These are phyloP conservation scores for Dactylellina sp. DNA, from an alignment of 2,329 filamentous ascomycete species.

Conservation along the genomic window DNA sequence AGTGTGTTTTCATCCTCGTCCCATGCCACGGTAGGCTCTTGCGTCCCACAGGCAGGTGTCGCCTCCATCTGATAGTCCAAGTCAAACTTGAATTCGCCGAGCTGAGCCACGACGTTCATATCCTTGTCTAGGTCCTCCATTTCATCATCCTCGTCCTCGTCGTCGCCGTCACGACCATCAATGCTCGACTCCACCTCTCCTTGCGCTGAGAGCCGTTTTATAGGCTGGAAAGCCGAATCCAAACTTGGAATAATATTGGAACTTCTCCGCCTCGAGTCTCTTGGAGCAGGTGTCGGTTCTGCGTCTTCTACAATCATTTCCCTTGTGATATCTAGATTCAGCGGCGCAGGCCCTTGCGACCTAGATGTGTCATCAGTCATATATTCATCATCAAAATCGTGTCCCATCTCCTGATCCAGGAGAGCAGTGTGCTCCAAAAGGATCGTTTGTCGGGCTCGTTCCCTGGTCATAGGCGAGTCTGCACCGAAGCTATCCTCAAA, in stretches of 20 bases:
- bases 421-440: conserved; percentile 40
- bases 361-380: conserved; percentile 45
- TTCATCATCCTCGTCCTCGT: conserved; percentile 76
- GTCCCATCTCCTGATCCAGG: conserved; percentile 39
- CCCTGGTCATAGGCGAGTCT: conserved; percentile 38
- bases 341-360: conserved; percentile 44
- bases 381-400: conserved; percentile 51
- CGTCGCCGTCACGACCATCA: conserved; percentile 72
- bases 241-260: conserved; percentile 51
- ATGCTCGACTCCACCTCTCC: conserved; percentile 61
- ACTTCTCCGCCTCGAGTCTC: conserved; percentile 43
- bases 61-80: conserved; percentile 75
- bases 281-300: conserved; percentile 46
- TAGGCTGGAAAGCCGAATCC: conserved; percentile 47
- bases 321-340: conserved; percentile 43
- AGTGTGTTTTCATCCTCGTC: conserved; percentile 40
- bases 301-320: conserved; percentile 47
- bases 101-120: conserved; percentile 83
- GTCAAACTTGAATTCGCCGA: conserved; percentile 84
- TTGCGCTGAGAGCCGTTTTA: conserved; percentile 48
- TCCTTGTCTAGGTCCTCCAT: conserved; percentile 77
- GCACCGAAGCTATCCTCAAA: conserved; percentile 51
- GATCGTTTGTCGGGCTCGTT: conserved; percentile 24
- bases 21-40: conserved; percentile 67
- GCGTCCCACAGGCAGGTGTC: conserved; percentile 67